These are phyloP conservation scores for Melaleuca alternifolia DNA, from an alignment of 345 rosid species.

Conservation along the genomic window DNA sequence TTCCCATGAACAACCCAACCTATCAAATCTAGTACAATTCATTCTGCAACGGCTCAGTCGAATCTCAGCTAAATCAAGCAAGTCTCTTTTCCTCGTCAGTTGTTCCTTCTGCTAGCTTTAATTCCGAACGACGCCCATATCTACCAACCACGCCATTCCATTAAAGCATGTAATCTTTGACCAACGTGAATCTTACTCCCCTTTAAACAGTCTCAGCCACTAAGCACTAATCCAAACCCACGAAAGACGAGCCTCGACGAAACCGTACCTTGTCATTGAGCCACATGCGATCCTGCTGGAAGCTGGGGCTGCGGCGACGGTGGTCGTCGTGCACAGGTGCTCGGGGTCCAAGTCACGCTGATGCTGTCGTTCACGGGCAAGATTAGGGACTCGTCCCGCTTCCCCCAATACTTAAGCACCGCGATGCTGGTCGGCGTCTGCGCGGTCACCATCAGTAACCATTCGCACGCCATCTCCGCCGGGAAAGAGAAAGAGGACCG, in stretches of 20 bases:
- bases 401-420: slow-evolving; percentile 97
- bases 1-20: not conserved
- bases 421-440: slow-evolving; percentile 95
- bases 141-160: not conserved
- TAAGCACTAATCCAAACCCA: not conserved
- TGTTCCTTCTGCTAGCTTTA: not conserved
- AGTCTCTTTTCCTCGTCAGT: not conserved
- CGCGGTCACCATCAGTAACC: slow-evolving; percentile 81
- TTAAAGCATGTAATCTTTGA: not conserved
- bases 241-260: not conserved
- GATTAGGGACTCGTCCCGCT: slow-evolving; percentile 78
- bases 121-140: not conserved
- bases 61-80: not conserved
- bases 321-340: slow-evolving; percentile 89
- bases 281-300: slow-evolving; percentile 93
- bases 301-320: slow-evolving; percentile 86
- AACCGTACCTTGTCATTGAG: slow-evolving; percentile 81
- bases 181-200: not conserved
- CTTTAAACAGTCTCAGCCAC: not conserved
- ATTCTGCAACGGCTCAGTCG: not conserved
- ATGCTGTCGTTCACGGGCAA: slow-evolving; percentile 94
- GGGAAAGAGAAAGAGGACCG: not conserved
- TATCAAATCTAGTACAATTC: not conserved
- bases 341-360: slow-evolving; percentile 88
- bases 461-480: slow-evolving; percentile 39